Conservation (phyloP, 371 early-diverging fungal species). For the Mucor circinelloides region DNA sequence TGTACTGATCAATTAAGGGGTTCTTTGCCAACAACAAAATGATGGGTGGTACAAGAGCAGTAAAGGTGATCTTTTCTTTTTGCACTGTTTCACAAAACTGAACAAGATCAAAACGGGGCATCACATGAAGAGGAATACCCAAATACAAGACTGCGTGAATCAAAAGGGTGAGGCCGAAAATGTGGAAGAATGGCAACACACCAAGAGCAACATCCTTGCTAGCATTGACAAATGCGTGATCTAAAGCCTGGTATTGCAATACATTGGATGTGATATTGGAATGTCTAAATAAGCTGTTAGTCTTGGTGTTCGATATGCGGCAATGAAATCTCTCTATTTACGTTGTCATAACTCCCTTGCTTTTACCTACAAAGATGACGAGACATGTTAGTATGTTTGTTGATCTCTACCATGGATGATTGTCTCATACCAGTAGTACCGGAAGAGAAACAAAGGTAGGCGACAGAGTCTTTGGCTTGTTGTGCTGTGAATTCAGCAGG, state of each 20-base stretch:
- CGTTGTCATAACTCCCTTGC: conserved; percentile 85
- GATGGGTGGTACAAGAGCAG: conserved; percentile 83
- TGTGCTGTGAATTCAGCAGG: conserved; percentile 24
- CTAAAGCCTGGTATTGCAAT: conserved; percentile 52
- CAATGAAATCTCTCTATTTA: conserved; percentile 1
- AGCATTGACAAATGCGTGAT: conserved; percentile 16
- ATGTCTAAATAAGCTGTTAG: conserved; percentile 42
- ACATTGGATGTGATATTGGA: conserved; percentile 75
- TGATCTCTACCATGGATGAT: not conserved
- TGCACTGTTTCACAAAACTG: conserved; percentile 60
- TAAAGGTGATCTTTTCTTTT: conserved; percentile 57
- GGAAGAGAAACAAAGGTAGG: conserved; percentile 84
- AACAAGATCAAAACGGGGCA: conserved; percentile 70
- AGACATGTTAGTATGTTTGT: not conserved
- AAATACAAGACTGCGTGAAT: conserved; percentile 28
- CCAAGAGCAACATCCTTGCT: conserved; percentile 42
- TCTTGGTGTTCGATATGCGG: too few relatives aligned
- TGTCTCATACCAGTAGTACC: conserved; percentile 68
- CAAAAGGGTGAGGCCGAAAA: conserved; percentile 43
- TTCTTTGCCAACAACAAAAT: conserved; percentile 64
- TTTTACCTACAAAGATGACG: conserved; percentile 23
- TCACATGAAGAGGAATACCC: conserved; percentile 52
- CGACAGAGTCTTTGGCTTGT: conserved; percentile 43
- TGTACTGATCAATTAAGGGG: conserved; percentile 69
- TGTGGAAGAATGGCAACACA: conserved; percentile 81